A percentile compares a stretch with the other conserved stretches of the same genome.
phyloP scores from a whole-genome alignment of 2,329 filamentous ascomycete species.

The Ceratocystis papillata region DNA sequence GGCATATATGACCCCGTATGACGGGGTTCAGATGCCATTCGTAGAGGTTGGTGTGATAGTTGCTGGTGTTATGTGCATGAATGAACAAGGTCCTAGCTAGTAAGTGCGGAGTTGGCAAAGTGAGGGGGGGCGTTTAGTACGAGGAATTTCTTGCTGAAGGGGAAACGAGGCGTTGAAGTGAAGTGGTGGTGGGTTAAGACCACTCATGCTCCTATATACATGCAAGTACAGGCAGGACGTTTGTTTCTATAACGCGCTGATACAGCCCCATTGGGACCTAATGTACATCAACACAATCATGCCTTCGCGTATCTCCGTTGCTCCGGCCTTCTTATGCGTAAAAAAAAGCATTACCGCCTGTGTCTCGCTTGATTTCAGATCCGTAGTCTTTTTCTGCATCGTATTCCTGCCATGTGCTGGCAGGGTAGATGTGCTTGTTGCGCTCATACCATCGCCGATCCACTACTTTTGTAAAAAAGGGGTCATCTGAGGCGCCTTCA shows the following conservation, averaged over 20 bases:
- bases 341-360: slow-evolving; percentile 87
- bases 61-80: too few relatives aligned
- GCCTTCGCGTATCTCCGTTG: not conserved
- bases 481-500: slow-evolving; percentile 70
- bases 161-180: too few relatives aligned
- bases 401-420: slow-evolving; percentile 91
- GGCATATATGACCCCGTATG: too few relatives aligned
- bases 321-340: slow-evolving; percentile 41
- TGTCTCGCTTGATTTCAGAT: slow-evolving; percentile 66
- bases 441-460: slow-evolving; percentile 93
- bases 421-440: slow-evolving; percentile 97
- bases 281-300: not conserved
- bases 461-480: slow-evolving; percentile 79
- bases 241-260: not conserved
- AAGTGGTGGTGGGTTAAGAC: too few relatives aligned
- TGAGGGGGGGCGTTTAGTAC: too few relatives aligned
- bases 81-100: too few relatives aligned
- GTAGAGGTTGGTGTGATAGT: too few relatives aligned
- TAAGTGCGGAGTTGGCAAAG: too few relatives aligned
- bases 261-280: not conserved
- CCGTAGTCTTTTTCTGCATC: slow-evolving; percentile 81
- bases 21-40: too few relatives aligned
- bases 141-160: too few relatives aligned
- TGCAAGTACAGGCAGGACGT: too few relatives aligned
- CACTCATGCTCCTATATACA: too few relatives aligned